Base-by-base conservation (phyloP, 2,329 filamentous ascomycete species). In the Diaporthe sp. region DNA sequence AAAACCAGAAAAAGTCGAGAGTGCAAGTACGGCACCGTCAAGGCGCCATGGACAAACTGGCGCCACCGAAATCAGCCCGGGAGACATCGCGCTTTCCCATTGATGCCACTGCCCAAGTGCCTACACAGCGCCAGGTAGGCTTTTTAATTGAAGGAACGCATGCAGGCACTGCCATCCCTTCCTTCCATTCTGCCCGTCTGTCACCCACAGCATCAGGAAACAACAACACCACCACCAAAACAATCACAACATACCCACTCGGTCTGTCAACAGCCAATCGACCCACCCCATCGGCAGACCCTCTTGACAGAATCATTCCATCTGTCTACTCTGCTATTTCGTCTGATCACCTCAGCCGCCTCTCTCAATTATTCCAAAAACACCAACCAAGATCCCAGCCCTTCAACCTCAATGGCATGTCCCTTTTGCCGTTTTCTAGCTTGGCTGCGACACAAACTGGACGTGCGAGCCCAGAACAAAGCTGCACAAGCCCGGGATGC, bases 31-130 rank as follows among this genome's bases (percentile, higher is more conserved):
- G 25, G 57, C 57, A 61, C 57, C 57, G 57, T 61, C 57, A 30
- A 61, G 57, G 57, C 57, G 57, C 35, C 57, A 61, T 35, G 57
- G 35, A 60, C 57, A 25, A 30, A 30, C 19, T 38, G 57, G 57
- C 57, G n/a, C 57, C 38, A 61, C 19, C 57, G 42, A 42, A 61
- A 42, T 42, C 57, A 38, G 57, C 35, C 57, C 42, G 38, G 10
- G 42, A 42, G 35, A 61, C 7, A 61, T 61, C 35, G 57, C 57
- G 57, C 57, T 38, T 61, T 61, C 57, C 57, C 57, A n/a, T n/a
- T n/a, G n/a, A n/a, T n/a, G n/a, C n/a, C n/a, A n/a, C n/a, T n/a
- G n/a, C n/a, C n/a, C n/a, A n/a, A n/a, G n/a, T n/a, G n/a, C n/a
- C n/a, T n/a, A n/a, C n/a, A n/a, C n/a, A n/a, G n/a, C n/a, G n/a